Conservation (phyloP, 768 basidiomycete species). For the Gymnopilus dilepis region DNA sequence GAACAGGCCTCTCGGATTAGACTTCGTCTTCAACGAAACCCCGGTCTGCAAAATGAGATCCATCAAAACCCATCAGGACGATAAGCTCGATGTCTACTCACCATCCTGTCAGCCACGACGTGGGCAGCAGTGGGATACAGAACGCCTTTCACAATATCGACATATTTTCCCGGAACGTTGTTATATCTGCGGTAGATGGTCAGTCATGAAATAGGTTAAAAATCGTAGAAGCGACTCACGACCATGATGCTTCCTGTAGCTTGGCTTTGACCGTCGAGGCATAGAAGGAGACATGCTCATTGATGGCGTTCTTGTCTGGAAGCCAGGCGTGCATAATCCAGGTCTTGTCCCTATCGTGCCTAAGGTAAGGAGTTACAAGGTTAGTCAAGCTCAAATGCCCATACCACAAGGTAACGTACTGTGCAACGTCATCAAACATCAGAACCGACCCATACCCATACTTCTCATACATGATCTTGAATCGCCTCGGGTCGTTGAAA, state of each 20-base stretch:
- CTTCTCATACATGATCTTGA: conserved; percentile 44
- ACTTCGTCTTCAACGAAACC: conserved; percentile 50
- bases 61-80: background rate
- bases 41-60: conserved; percentile 39
- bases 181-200: conserved; percentile 25
- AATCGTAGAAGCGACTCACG: background rate
- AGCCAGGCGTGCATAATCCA: conserved; percentile 40
- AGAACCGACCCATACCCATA: conserved; percentile 46
- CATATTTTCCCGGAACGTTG: conserved; percentile 38
- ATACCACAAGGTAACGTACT: conserved; percentile 27
- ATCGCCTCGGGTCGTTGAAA: conserved; percentile 36
- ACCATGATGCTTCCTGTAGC: conserved; percentile 35
- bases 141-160: conserved; percentile 57
- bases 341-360: conserved; percentile 37
- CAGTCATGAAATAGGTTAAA: background rate
- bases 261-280: conserved; percentile 31
- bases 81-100: background rate
- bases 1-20: conserved; percentile 46
- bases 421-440: conserved; percentile 39
- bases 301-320: conserved; percentile 36
- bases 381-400: too few relatives aligned
- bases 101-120: conserved; percentile 38
- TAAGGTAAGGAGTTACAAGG: conserved; percentile 10
- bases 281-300: conserved; percentile 36
- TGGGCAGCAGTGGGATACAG: conserved; percentile 48